phyloP scores from a whole-genome alignment of 2,329 filamentous ascomycete genomes.

The Curvularia sp. region DNA sequence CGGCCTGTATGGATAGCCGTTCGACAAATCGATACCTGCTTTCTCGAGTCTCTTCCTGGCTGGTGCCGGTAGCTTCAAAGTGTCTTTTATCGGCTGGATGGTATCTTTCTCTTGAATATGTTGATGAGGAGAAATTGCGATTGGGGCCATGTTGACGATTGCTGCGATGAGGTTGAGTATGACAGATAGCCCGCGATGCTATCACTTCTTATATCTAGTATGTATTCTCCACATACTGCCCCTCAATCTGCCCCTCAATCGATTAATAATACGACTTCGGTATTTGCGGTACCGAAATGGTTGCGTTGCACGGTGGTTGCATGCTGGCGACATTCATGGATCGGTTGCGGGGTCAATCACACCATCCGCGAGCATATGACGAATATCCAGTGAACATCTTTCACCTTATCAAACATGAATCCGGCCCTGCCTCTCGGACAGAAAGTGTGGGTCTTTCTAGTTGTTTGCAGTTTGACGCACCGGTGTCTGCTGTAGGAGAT shows the following conservation, averaged over 20 bases:
- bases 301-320: slow-evolving; percentile 16
- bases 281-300: not conserved
- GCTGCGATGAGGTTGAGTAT: slow-evolving; percentile 1
- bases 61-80: slow-evolving; percentile 65
- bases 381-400: slow-evolving; percentile 35
- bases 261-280: slow-evolving; percentile 26
- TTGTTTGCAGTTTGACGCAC: not conserved
- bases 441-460: not conserved
- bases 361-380: slow-evolving; percentile 45
- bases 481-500: not conserved
- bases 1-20: slow-evolving; percentile 75
- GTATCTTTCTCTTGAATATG: slow-evolving; percentile 66
- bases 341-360: slow-evolving; percentile 49
- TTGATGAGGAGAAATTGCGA: slow-evolving; percentile 59
- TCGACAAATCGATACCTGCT: slow-evolving; percentile 71
- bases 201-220: slow-evolving; percentile 26
- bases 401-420: slow-evolving; percentile 31
- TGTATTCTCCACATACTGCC: slow-evolving; percentile 13
- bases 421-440: slow-evolving; percentile 1
- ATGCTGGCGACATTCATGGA: slow-evolving; percentile 12
- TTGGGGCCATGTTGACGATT: slow-evolving; percentile 60
- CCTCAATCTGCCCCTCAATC: not conserved
- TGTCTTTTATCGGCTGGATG: slow-evolving; percentile 69
- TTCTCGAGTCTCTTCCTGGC: slow-evolving; percentile 68
- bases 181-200: not conserved